Evolutionary conservation across 176 grass and related monocot genomes (phyloP).

Genomic region (Panicum miliaceum): DNA sequence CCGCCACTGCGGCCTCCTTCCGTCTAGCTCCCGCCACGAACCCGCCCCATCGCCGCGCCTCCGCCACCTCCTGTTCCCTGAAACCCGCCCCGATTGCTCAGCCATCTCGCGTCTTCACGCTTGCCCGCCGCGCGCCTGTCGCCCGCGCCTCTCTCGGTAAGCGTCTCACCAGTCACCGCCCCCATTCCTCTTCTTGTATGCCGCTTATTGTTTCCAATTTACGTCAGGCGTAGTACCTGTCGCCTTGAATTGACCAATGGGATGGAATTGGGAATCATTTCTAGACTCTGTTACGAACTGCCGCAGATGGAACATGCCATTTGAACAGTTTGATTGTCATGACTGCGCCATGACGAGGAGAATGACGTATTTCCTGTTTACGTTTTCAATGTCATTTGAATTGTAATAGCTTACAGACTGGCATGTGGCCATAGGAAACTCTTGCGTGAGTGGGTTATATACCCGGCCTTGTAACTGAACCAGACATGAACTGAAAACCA

Average conservation of each 20-base stretch:
- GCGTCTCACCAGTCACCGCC: not conserved
- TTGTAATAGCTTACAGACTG: too few relatives aligned
- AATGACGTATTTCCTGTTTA: too few relatives aligned
- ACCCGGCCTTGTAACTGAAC: too few relatives aligned
- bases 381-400: too few relatives aligned
- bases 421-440: too few relatives aligned
- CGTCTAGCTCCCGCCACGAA: not conserved
- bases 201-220: not conserved
- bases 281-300: not conserved
- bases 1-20: not conserved
- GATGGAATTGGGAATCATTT: not conserved
- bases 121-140: not conserved
- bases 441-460: too few relatives aligned
- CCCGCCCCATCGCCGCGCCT: not conserved
- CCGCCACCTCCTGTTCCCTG: not conserved
- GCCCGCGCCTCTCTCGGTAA: conserved; percentile 41
- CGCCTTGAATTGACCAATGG: not conserved
- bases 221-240: too few relatives aligned
- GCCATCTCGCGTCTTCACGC: not conserved
- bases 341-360: too few relatives aligned
- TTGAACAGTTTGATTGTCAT: not conserved
- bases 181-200: too few relatives aligned
- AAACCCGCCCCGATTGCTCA: not conserved
- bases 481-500: too few relatives aligned
- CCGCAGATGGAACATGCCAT: not conserved